phyloP scores from a whole-genome alignment of 2,329 filamentous ascomycete species.

The Alternaria metachromatica region DNA sequence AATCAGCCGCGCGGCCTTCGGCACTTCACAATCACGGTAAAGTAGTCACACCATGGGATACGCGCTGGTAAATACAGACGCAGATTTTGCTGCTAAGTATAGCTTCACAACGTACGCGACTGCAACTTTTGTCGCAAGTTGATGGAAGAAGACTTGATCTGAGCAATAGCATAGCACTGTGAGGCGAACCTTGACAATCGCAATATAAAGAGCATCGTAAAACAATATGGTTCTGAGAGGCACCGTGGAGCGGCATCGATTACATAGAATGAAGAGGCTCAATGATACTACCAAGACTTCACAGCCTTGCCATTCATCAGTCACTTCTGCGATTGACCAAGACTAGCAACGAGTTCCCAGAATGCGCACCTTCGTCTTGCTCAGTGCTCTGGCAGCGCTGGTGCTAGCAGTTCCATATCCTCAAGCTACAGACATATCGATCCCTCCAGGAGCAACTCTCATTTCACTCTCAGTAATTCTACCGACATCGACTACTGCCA shows the following conservation, averaged over 20 bases:
- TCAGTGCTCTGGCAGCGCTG: constrained; percentile 11
- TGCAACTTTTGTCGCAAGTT: constrained; percentile 6
- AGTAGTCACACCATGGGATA: constrained; percentile 18
- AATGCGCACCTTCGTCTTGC: constrained; percentile 21
- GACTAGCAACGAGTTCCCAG: background rate
- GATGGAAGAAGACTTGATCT: constrained; percentile 4
- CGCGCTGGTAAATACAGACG: constrained; percentile 11
- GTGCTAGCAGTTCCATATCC: constrained; percentile 18
- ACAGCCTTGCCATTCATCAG: background rate
- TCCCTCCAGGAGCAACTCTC: constrained; percentile 3
- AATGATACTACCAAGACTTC: constrained; percentile 7
- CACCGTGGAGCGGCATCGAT: constrained; percentile 2
- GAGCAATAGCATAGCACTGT: constrained; percentile 8
- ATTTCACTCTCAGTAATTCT: constrained; percentile 9
- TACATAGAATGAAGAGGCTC: constrained; percentile 9
- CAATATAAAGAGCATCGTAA: constrained; percentile 5
- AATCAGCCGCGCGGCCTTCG: constrained; percentile 19
- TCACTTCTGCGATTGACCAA: background rate
- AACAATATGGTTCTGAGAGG: constrained; percentile 15
- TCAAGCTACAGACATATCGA: constrained; percentile 5
- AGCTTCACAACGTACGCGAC: constrained; percentile 12
- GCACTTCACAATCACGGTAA: constrained; percentile 25
- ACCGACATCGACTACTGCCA: constrained; percentile 21
- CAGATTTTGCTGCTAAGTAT: constrained; percentile 18
- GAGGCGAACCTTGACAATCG: constrained; percentile 20